Conservation (phyloP, 208 protist species). For the Leishmania aethiopica region DNA sequence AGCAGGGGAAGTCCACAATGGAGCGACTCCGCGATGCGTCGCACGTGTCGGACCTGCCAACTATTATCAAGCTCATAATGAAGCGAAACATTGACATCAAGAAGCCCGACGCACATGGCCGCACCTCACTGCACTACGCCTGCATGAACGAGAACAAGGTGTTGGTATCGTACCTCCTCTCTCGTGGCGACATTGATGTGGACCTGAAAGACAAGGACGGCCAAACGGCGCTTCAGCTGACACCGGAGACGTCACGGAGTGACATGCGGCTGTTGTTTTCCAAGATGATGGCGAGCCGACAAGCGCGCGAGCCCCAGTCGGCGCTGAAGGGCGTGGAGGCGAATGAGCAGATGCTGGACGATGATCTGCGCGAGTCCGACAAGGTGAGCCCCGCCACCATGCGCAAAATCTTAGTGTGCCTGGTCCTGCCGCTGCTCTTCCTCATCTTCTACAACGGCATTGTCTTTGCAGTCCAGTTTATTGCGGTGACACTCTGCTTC, state of each 20-base stretch:
- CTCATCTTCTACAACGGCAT: constrained; percentile 84
- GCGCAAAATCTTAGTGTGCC: constrained; percentile 62
- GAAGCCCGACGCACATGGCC: constrained; percentile 49
- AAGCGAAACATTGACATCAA: constrained; percentile 58
- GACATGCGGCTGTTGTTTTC: constrained; percentile 72
- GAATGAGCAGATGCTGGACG: constrained; percentile 53
- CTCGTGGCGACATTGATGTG: constrained; percentile 43
- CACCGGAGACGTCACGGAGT: constrained; percentile 29
- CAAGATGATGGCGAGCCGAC: constrained; percentile 40
- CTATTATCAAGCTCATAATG: constrained; percentile 54
- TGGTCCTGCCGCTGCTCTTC: constrained; percentile 72
- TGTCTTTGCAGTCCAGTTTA: constrained; percentile 70
- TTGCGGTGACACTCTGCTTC: constrained; percentile 62
- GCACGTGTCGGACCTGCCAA: constrained; percentile 36
- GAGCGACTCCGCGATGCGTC: constrained; percentile 19
- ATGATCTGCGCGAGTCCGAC: constrained; percentile 59
- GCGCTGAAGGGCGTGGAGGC: constrained; percentile 42
- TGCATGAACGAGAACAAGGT: constrained; percentile 39
- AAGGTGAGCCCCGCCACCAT: constrained; percentile 78
- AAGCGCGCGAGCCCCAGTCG: constrained; percentile 24
- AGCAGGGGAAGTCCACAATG: constrained; percentile 19
- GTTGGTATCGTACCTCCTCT: constrained; percentile 57
- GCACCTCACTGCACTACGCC: constrained; percentile 80
- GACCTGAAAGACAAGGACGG: constrained; percentile 54
- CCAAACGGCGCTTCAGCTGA: constrained; percentile 59